A percentile compares a stretch with the other conserved stretches of the same genome.
Evolutionary conservation across 2,329 filamentous ascomycete genomes (phyloP).

Genomic region (Daldinia sp.): DNA sequence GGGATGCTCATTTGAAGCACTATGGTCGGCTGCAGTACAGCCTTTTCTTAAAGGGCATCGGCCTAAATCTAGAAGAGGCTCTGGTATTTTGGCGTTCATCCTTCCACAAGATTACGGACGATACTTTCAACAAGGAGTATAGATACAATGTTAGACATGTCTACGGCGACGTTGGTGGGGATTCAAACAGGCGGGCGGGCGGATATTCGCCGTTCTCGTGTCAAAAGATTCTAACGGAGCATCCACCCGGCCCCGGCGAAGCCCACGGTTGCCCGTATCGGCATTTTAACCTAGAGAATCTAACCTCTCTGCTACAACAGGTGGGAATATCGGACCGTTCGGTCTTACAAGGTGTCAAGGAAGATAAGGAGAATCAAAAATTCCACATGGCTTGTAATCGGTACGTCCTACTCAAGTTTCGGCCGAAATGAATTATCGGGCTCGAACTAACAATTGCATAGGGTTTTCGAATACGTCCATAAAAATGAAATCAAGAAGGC

Average conservation of each 20-base stretch:
- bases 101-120: conserved; percentile 89
- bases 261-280: conserved; percentile 96
- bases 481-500: conserved; percentile 79
- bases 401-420: conserved; percentile 51
- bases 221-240: conserved; percentile 92
- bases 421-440: not conserved
- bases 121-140: conserved; percentile 97
- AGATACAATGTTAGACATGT: conserved; percentile 94
- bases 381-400: conserved; percentile 97
- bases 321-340: conserved; percentile 82
- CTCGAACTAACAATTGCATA: conserved; percentile 44
- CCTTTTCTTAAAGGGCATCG: conserved; percentile 95
- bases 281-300: conserved; percentile 89
- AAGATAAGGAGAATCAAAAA: conserved; percentile 87
- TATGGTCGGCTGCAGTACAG: conserved; percentile 93
- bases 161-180: conserved; percentile 95
- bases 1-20: conserved; percentile 92
- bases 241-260: conserved; percentile 85
- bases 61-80: conserved; percentile 88
- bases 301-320: conserved; percentile 76
- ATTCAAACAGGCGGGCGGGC: conserved; percentile 83
- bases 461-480: conserved; percentile 89
- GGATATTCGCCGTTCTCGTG: conserved; percentile 94
- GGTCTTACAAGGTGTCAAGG: conserved; percentile 80
- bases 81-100: conserved; percentile 88